Conservation (phyloP, 2,329 filamentous ascomycete species). For the Monilinia laxa region DNA sequence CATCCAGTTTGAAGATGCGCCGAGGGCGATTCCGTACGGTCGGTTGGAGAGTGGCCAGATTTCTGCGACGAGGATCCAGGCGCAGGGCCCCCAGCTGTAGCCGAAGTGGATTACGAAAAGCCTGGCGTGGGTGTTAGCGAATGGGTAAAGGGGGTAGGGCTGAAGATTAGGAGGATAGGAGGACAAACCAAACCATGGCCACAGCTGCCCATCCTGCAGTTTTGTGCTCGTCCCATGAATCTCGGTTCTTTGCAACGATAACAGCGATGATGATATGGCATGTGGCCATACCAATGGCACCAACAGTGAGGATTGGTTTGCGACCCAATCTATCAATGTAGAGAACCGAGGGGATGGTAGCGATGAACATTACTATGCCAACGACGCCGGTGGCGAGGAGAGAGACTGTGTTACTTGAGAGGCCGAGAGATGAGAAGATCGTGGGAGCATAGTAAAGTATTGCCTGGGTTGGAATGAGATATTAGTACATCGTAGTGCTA, state of each 20-base stretch:
- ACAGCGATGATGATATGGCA: conserved; percentile 42
- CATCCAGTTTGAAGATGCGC: conserved; percentile 66
- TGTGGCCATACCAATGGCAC: conserved; percentile 64
- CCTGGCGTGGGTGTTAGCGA: conserved; percentile 36
- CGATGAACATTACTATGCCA: conserved; percentile 68
- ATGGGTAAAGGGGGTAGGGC: background rate
- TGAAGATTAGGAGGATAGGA: background rate
- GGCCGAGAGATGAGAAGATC: conserved; percentile 49
- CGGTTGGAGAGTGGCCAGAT: conserved; percentile 71
- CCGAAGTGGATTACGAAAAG: conserved; percentile 74
- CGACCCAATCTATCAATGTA: conserved; percentile 65
- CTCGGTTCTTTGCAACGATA: conserved; percentile 61
- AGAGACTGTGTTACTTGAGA: conserved; percentile 49
- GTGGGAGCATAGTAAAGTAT: conserved; percentile 47
- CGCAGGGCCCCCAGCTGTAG: conserved; percentile 72
- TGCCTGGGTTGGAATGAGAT: background rate
- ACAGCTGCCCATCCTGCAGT: conserved; percentile 68
- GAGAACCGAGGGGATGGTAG: conserved; percentile 64
- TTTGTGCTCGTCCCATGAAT: conserved; percentile 55
- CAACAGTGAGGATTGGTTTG: conserved; percentile 60
- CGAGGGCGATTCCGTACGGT: conserved; percentile 69
- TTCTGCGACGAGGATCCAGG: conserved; percentile 74
- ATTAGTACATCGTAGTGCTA: too few species aligned
- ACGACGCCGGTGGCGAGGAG: conserved; percentile 70
- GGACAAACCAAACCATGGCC: conserved; percentile 57